These are phyloP conservation scores for Mortierella sp. DNA, from an alignment of 371 early-diverging fungal species.

Conservation along the genomic window DNA sequence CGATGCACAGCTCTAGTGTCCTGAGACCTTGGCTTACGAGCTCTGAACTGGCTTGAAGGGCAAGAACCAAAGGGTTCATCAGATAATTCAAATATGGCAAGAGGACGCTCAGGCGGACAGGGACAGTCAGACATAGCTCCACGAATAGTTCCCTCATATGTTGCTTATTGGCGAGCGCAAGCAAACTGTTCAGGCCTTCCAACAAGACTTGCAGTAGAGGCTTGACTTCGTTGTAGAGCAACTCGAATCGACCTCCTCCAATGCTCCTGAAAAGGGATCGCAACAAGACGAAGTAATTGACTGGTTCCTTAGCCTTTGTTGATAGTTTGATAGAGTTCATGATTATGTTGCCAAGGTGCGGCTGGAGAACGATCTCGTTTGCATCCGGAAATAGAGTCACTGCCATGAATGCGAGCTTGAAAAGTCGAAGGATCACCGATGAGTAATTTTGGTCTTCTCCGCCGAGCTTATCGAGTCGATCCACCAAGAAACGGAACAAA, in stretches of 20 bases:
- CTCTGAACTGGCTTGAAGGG: constrained; percentile 92
- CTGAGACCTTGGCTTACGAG: constrained; percentile 96
- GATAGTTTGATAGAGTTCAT: constrained; percentile 89
- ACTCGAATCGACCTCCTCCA: constrained; percentile 74
- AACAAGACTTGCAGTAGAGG: constrained; percentile 92
- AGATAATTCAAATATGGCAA: constrained; percentile 95
- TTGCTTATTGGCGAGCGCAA: constrained; percentile 84
- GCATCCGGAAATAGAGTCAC: constrained; percentile 92
- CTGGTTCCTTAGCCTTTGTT: constrained; percentile 85
- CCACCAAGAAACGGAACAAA: constrained; percentile 82
- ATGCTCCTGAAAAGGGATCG: constrained; percentile 93
- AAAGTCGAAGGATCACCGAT: constrained; percentile 88
- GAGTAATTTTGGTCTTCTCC: constrained; percentile 81
- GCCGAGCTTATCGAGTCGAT: constrained; percentile 88
- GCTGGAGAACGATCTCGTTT: constrained; percentile 92
- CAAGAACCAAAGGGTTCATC: constrained; percentile 96
- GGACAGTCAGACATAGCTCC: constrained; percentile 95
- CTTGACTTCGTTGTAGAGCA: constrained; percentile 89
- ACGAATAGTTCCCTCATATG: constrained; percentile 91
- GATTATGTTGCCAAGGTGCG: constrained; percentile 91
- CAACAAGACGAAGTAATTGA: constrained; percentile 93
- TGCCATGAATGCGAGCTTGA: constrained; percentile 95
- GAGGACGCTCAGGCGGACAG: constrained; percentile 95
- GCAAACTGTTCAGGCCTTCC: constrained; percentile 87
- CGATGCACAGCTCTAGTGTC: constrained; percentile 98